Evolutionary conservation across 2,329 filamentous ascomycete species (phyloP).

Genomic region (Fusarium tuaranense): DNA sequence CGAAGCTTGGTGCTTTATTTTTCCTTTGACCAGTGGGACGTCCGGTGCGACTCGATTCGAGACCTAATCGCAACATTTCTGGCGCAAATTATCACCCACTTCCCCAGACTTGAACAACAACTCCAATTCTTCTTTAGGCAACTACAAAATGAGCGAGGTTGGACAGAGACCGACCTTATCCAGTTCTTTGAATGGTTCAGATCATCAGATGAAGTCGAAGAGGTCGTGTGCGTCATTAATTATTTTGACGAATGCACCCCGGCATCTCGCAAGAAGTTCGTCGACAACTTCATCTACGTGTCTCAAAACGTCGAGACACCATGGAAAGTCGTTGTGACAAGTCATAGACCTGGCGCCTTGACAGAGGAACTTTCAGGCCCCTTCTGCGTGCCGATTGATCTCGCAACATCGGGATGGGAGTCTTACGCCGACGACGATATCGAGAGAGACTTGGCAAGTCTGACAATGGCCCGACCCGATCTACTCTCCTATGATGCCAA

Average conservation of each 20-base stretch:
- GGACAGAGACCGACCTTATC: slow-evolving; percentile 11
- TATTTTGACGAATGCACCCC: not conserved
- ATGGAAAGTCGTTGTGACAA: not conserved
- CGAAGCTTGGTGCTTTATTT: not conserved
- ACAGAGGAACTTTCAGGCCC: not conserved
- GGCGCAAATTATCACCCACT: slow-evolving; percentile 1
- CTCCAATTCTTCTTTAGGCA: not conserved
- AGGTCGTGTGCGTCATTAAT: not conserved
- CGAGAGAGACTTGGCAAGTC: not conserved
- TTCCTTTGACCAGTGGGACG: slow-evolving; percentile 6
- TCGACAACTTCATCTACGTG: not conserved
- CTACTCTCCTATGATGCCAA: not conserved
- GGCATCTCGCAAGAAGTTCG: not conserved
- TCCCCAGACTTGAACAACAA: not conserved
- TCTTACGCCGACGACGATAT: not conserved
- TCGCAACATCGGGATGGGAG: fast-evolving
- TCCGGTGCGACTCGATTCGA: slow-evolving; percentile 10
- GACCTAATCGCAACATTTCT: slow-evolving; percentile 9
- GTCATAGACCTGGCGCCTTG: not conserved
- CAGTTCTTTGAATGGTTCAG: slow-evolving; percentile 9
- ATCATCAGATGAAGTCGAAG: not conserved
- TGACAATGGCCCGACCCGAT: not conserved
- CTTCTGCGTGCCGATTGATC: not conserved
- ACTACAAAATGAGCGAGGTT: not conserved
- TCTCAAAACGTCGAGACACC: not conserved